phyloP scores from a whole-genome alignment of 2,329 filamentous ascomycete genomes.

The Berkeleyomyces rouxiae region DNA sequence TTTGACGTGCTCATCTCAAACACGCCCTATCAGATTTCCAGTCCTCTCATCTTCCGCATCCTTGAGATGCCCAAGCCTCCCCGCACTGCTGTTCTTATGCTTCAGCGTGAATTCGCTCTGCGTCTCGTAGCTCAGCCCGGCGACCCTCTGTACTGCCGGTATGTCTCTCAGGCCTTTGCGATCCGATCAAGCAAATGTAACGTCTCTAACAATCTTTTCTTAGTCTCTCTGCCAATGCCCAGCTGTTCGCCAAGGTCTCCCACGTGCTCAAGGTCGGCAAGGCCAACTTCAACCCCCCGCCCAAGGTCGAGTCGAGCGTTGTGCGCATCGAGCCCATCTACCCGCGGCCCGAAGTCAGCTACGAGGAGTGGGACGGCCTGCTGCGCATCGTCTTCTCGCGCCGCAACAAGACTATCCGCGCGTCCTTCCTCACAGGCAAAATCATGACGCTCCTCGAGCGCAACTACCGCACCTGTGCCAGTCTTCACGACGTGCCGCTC shows the following conservation, averaged over 20 bases:
- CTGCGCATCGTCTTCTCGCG: slow-evolving; percentile 54
- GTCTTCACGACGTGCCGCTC: slow-evolving; percentile 63
- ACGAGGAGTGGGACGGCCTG: slow-evolving; percentile 89
- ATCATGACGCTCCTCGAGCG: slow-evolving; percentile 67
- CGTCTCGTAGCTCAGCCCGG: slow-evolving; percentile 75
- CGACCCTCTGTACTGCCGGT: slow-evolving; percentile 71
- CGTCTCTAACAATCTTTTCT: background rate
- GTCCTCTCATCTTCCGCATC: slow-evolving; percentile 79
- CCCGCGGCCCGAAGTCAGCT: slow-evolving; percentile 68
- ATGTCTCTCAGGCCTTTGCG: background rate
- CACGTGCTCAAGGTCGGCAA: slow-evolving; percentile 83
- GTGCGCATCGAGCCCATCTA: slow-evolving; percentile 77
- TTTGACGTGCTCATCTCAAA: slow-evolving; percentile 72
- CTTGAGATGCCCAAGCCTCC: slow-evolving; percentile 69
- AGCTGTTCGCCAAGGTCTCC: slow-evolving; percentile 59
- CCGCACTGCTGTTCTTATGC: slow-evolving; percentile 79
- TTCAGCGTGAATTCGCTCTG: slow-evolving; percentile 87
- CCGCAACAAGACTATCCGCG: slow-evolving; percentile 79
- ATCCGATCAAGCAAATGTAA: background rate
- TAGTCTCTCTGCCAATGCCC: slow-evolving; percentile 69
- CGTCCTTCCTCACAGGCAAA: slow-evolving; percentile 64
- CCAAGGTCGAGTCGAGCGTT: slow-evolving; percentile 79
- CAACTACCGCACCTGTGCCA: slow-evolving; percentile 84
- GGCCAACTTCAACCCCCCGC: slow-evolving; percentile 93
- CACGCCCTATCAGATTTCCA: slow-evolving; percentile 64